Conservation (phyloP, 2,329 filamentous ascomycete species). For the Colletotrichum noveboracense region DNA sequence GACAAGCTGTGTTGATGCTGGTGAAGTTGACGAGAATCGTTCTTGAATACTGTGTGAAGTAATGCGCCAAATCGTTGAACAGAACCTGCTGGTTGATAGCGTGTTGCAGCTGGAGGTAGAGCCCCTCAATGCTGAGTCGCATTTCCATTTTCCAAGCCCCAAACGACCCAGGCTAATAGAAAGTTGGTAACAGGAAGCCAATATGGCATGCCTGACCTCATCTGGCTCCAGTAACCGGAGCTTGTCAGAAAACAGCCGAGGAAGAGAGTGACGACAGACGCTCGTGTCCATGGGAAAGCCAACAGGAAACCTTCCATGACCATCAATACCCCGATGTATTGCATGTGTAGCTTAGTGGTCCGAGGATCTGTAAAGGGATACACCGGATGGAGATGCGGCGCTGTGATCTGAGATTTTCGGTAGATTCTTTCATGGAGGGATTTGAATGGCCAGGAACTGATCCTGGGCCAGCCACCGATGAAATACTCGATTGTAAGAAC, state of each 20-base stretch:
- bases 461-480: constrained; percentile 4
- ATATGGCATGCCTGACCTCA: neutral
- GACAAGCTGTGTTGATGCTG: too few relatives aligned
- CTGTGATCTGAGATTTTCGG: constrained; percentile 5
- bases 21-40: too few relatives aligned
- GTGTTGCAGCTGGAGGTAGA: too few relatives aligned
- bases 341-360: neutral
- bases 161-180: neutral
- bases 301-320: neutral
- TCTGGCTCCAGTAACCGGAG: neutral
- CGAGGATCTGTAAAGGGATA: neutral
- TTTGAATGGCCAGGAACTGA: constrained; percentile 1
- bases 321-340: neutral
- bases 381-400: neutral
- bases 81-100: too few relatives aligned
- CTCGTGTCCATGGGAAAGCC: neutral
- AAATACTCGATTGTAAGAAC: neutral
- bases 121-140: too few relatives aligned
- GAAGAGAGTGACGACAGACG: neutral
- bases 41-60: too few relatives aligned
- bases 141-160: too few relatives aligned
- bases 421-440: constrained; percentile 5
- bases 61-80: too few relatives aligned
- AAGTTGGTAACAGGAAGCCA: constrained; percentile 2
- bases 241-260: neutral